phyloP scores from a whole-genome alignment of 768 basidiomycete species.

The Agaricus blazei region DNA sequence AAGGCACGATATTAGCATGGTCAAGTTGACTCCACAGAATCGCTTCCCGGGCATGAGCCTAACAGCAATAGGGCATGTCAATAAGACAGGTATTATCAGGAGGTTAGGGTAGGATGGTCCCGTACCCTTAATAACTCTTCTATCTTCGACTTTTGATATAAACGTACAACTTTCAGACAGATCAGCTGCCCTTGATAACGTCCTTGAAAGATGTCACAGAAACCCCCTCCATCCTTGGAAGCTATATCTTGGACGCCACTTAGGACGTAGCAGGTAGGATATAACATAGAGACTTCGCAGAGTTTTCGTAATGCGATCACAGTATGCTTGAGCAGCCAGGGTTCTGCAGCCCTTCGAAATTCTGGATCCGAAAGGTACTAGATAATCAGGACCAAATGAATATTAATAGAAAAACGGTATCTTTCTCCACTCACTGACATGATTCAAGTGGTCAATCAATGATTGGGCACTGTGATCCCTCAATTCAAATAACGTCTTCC shows the following conservation, averaged over 20 bases:
- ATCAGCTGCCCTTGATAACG: slow-evolving; percentile 12
- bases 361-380: no score
- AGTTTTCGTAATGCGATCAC: slow-evolving; percentile 10
- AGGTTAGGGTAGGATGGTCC: slow-evolving; percentile 9
- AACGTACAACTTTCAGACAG: slow-evolving; percentile 20
- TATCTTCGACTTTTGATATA: slow-evolving; percentile 10
- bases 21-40: slow-evolving; percentile 2
- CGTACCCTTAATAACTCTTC: slow-evolving; percentile 17
- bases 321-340: slow-evolving; percentile 20
- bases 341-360: neutral
- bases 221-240: slow-evolving; percentile 17
- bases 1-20: slow-evolving; percentile 6
- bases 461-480: no score
- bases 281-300: slow-evolving; percentile 18
- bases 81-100: slow-evolving; percentile 12
- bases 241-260: slow-evolving; percentile 10
- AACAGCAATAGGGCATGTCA: no score
- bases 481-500: no score
- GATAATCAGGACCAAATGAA: no score
- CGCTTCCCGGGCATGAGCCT: slow-evolving; percentile 3
- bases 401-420: no score
- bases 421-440: no score
- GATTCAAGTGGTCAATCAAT: no score
- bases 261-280: slow-evolving; percentile 21
- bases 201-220: slow-evolving; percentile 25